Evolutionary conservation across 352 stramenopile genomes (phyloP).

Genomic region (Phytophthora cactorum): DNA sequence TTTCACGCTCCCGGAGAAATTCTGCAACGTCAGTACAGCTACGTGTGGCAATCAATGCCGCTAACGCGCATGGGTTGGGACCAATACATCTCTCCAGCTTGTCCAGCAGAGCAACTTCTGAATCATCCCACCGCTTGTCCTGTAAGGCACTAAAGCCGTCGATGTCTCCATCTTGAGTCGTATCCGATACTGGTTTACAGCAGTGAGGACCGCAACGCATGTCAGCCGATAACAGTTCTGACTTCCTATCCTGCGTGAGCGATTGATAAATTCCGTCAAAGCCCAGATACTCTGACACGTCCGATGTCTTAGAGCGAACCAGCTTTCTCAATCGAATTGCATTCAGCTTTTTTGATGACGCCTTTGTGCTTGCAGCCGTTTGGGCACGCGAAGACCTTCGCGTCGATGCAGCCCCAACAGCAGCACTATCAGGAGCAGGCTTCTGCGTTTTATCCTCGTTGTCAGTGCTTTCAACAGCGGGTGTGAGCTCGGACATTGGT

Average conservation of each 20-base stretch:
- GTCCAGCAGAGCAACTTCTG: slow-evolving; percentile 52
- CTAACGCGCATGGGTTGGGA: slow-evolving; percentile 47
- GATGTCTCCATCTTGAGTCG: slow-evolving; percentile 1
- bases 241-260: slow-evolving; percentile 42
- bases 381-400: slow-evolving; percentile 53
- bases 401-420: slow-evolving; percentile 15
- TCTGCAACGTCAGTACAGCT: slow-evolving; percentile 49
- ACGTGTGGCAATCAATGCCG: slow-evolving; percentile 46
- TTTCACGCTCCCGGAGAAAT: slow-evolving; percentile 23
- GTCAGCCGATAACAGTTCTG: slow-evolving; percentile 30
- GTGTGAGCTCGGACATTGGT: slow-evolving; percentile 12
- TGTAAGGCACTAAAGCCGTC: background rate
- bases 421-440: background rate
- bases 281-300: slow-evolving; percentile 68
- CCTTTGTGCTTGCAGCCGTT: slow-evolving; percentile 64
- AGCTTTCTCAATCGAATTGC: slow-evolving; percentile 44
- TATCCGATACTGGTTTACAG: slow-evolving; percentile 15
- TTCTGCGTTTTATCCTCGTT: slow-evolving; percentile 9
- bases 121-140: slow-evolving; percentile 39
- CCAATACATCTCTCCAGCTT: slow-evolving; percentile 50
- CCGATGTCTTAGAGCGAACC: slow-evolving; percentile 39
- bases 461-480: background rate
- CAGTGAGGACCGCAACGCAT: slow-evolving; percentile 37
- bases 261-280: slow-evolving; percentile 53
- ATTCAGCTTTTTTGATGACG: slow-evolving; percentile 44